These are phyloP conservation scores for Epichloe scottii DNA, from an alignment of 2,329 filamentous ascomycete species.

Conservation along the genomic window DNA sequence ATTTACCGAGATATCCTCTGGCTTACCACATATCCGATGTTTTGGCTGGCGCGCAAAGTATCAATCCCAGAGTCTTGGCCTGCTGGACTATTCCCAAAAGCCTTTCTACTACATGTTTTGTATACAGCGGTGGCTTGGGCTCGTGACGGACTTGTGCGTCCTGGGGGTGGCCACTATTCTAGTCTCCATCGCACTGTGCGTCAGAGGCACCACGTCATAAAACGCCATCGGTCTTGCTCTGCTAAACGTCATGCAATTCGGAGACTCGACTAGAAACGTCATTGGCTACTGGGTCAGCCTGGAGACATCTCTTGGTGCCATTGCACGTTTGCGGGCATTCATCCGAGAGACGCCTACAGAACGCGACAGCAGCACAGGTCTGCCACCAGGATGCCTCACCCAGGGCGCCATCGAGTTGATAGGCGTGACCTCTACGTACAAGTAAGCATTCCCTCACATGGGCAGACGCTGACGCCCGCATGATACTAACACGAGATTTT, in stretches of 20 bases:
- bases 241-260: slow-evolving; percentile 3
- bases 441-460: background rate
- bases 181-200: slow-evolving; percentile 22
- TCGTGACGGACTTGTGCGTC: slow-evolving; percentile 28
- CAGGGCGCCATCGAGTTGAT: too few relatives aligned
- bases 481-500: too few relatives aligned
- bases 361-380: too few relatives aligned
- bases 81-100: slow-evolving; percentile 22
- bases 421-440: too few relatives aligned
- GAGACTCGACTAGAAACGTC: slow-evolving; percentile 11
- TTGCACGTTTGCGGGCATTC: slow-evolving; percentile 9
- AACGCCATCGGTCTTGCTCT: slow-evolving; percentile 6
- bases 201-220: background rate
- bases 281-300: background rate
- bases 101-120: slow-evolving; percentile 27
- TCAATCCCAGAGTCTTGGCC: slow-evolving; percentile 27
- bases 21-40: slow-evolving; percentile 15
- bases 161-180: slow-evolving; percentile 12
- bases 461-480: too few relatives aligned
- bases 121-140: slow-evolving; percentile 33
- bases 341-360: background rate
- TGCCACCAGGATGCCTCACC: background rate
- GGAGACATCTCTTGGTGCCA: slow-evolving; percentile 6
- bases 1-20: slow-evolving; percentile 23
- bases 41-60: slow-evolving; percentile 14